Base-by-base conservation (phyloP, 2,329 filamentous ascomycete genomes). In the Bipolaris victoriae region DNA sequence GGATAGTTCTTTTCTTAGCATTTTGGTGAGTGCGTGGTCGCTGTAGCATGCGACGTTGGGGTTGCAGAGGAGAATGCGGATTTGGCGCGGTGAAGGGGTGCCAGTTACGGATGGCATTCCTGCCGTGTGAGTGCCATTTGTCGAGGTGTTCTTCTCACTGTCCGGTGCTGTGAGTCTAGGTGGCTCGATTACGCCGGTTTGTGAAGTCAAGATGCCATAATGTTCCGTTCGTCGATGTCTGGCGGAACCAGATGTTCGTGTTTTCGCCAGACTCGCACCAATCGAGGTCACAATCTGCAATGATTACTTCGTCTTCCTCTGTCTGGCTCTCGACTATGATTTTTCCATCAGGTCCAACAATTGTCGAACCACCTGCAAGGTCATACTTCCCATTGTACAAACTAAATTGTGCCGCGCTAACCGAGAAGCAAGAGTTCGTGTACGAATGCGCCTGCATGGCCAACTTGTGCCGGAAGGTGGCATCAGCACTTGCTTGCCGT, bases 361-460 rank as follows among this genome's bases (percentile, higher is more conserved):
- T 52, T 7, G 40, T 46, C 10, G 41, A 46, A 0, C 40, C 33
- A 2, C 33, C 40, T 5, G 46, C 26, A 35, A 83, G 67, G 43
- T 78, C 74, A 55, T 74, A 79, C 49, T 78, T 76, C 7, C 79
- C 80, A 61, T 84, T 81, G 59, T 84, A 82, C 9, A 78, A 59
- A 3, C 82, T 81, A 31, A 79, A 81, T 57, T 82, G 79, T 10
- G 79, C 81, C 3, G 79, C 78, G 49, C 77, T 78, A 48, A 84
- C 76, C 15, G 77, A 79, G 64, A 81, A 84, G 54, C 78, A 81
- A 1, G 78, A 76, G 61, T 84, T 84, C 48, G 80, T 81, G 63
- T 84, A 84, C 43, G 77, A 80, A 46, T 82, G 79, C 1, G 76
- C 76, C 64, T 83, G 81, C 77, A 82, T 81, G n/a, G 79, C 78